Evolutionary conservation across 441 rosid species (phyloP), one percentile per base, ranked within the genome.

Genomic region (Breynia disticha): DNA sequence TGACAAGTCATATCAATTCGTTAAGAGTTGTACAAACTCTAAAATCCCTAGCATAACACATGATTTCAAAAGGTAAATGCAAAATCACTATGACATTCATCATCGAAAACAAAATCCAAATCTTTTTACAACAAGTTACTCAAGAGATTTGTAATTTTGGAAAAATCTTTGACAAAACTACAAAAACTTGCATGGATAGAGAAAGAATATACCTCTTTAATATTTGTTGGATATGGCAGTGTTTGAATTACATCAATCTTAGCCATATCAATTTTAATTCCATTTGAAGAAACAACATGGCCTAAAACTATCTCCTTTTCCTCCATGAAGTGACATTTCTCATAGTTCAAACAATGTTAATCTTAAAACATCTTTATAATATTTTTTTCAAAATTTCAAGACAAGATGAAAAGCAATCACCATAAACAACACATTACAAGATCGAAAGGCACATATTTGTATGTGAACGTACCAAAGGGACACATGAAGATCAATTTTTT

Each of bases 261-360:
- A 2, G 15, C 44, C 11, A 4, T 39, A 8, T 39, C 15, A 39
- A 39, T 13, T 39, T n/a, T 39, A 6, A 39, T 4, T 39, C 1
- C 44, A 6, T 13, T 8, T 2, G 15, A 13, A 39, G 3, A 39
- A 9, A 39, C 9, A 2, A 39, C 9, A 8, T 39, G 44, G 1
- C 54, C 37, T 4, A 50, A 24, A 18, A 49, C 2, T 20, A 50
- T 50, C 10, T 38, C 54, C 21, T 50, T 16, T 11, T 15, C 11
- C 2, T 20, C 54, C 54, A 20, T 50, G n/a, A 50, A 50, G 19
- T 50, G 54, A 19, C 32, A 50, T 8, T 50, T 50, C 21, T 50
- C 32, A 11, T 14, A 50, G 19, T 50, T 50, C 17, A 50, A 19
- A 24, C 15, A 5, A 50, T 13, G 13, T 24, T 20, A 18, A 7